Percentiles rank a stretch among this genome's conserved stretches.
Conservation (phyloP, 1,284 basidiomycete species). For the Naganishia sp. region DNA sequence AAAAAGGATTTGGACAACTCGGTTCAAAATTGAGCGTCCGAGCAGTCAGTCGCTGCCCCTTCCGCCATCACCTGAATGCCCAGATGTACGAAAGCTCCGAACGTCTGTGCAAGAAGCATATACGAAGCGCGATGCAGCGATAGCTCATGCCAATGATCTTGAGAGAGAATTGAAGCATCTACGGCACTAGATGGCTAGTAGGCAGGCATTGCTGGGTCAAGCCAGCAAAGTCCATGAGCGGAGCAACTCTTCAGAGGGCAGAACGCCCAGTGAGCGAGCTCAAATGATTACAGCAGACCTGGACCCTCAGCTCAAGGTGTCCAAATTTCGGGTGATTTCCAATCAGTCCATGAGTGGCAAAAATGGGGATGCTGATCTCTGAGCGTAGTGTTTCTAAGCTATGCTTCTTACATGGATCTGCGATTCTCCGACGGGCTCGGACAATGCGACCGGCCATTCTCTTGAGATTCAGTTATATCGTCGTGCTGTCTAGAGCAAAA, state of each 20-base stretch:
- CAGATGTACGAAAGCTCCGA: conserved; percentile 77
- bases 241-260: conserved; percentile 71
- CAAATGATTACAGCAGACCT: conserved; percentile 78
- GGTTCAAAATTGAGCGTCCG: conserved; percentile 77
- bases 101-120: conserved; percentile 84
- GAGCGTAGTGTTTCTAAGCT: no score
- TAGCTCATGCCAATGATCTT: conserved; percentile 50
- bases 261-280: conserved; percentile 75
- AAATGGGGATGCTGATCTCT: no score
- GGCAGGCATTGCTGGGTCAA: conserved; percentile 74
- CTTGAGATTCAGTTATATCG: no score
- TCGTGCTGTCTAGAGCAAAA: no score
- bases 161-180: conserved; percentile 70
- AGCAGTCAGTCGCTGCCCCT: not conserved
- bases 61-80: not conserved
- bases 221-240: conserved; percentile 81
- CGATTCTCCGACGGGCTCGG: no score
- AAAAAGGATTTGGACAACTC: conserved; percentile 82
- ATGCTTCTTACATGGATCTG: no score
- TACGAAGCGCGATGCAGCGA: conserved; percentile 73
- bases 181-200: conserved; percentile 71
- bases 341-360: no score
- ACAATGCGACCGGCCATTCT: no score
- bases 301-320: conserved; percentile 40
- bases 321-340: conserved; percentile 46